Base-by-base conservation (phyloP, 1,284 basidiomycete species). In the Xerocomus amazonicus region DNA sequence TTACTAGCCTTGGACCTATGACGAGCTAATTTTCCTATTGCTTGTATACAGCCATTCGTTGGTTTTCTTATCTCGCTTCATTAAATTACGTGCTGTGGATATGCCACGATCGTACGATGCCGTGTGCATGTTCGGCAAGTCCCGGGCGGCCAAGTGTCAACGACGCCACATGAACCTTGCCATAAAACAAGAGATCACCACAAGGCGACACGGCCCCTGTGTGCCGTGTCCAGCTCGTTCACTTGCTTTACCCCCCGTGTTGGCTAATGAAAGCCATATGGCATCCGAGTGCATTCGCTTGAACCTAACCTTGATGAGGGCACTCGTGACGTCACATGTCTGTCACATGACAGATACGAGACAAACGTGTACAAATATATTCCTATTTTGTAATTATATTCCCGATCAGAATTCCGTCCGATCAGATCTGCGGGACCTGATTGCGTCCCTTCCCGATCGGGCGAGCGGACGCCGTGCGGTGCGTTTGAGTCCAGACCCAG, bases 341-440 rank as follows among this genome's bases (percentile, higher is more conserved):
- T 61, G 60, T 62, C 60, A 61, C 50, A 40, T 38, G 61, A 55
- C 49, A 23, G 31, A 43, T 53, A 51, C 42, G 7, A 36, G 4
- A 47, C 42, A 60, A 60, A 52, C 28, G 56, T 0, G 28, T 34
- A 32, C 46, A 60, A 51, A 59, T 38, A 52, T 45, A 44, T 23
- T 17, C 43, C 53, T 38, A 58, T 48, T 23, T 4, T 23, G 58
- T 51, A 42, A 32, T 34, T 41, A 48, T 53, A 57, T 60, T 45
- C 57, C 63, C 63, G 67, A 65, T 65, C 63, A 65, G 60, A 65
- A 69, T 65, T 69, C 63, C 60, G 50, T 50, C 19, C 50, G 62
- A 64, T 68, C 62, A 50, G 62, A 69, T 67, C 62, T 53, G 34
- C 63, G 37, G 0, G 43, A 16, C 54, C 61, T 52, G 61, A 66